Conservation (phyloP, 2,329 filamentous ascomycete genomes). For the Ophiocordyceps camponoti-leonardi region DNA sequence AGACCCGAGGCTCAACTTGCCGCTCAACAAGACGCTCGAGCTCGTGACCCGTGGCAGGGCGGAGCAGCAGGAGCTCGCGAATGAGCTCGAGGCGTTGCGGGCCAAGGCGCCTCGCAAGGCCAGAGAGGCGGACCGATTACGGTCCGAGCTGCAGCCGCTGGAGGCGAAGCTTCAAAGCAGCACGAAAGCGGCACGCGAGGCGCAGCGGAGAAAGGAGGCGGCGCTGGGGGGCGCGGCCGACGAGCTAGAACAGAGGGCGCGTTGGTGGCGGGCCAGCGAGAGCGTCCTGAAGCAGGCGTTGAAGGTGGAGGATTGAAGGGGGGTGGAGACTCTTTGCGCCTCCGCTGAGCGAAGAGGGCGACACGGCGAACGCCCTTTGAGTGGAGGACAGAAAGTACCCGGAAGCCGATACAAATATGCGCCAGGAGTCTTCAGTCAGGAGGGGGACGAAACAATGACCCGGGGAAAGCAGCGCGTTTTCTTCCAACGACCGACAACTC, state of each 20-base stretch:
- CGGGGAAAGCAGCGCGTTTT: too few relatives aligned
- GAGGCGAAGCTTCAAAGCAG: constrained; percentile 50
- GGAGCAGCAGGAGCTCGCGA: constrained; percentile 38
- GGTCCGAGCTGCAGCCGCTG: constrained; percentile 49
- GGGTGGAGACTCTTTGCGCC: background rate
- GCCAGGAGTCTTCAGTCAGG: too few relatives aligned
- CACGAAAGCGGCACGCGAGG: constrained; percentile 52
- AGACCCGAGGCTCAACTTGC: constrained; percentile 32
- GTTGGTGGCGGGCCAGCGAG: constrained; percentile 61
- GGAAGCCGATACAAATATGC: too few relatives aligned
- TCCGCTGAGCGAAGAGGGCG: too few relatives aligned
- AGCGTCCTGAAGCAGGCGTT: constrained; percentile 43
- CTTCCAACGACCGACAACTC: too few relatives aligned
- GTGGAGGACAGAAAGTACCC: too few relatives aligned
- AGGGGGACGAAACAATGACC: too few relatives aligned
- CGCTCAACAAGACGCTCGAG: constrained; percentile 37
- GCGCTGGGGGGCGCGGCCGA: constrained; percentile 49
- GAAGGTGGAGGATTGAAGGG: constrained; percentile 28
- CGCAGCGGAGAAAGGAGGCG: constrained; percentile 48
- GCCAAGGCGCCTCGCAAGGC: constrained; percentile 46
- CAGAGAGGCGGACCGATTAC: constrained; percentile 49
- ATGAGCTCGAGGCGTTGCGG: constrained; percentile 45
- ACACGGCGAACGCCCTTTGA: too few relatives aligned
- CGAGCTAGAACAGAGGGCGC: constrained; percentile 57
- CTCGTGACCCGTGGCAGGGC: constrained; percentile 32